Evolutionary conservation across 768 basidiomycete genomes (phyloP).

Genomic region (Russula dissimulans): DNA sequence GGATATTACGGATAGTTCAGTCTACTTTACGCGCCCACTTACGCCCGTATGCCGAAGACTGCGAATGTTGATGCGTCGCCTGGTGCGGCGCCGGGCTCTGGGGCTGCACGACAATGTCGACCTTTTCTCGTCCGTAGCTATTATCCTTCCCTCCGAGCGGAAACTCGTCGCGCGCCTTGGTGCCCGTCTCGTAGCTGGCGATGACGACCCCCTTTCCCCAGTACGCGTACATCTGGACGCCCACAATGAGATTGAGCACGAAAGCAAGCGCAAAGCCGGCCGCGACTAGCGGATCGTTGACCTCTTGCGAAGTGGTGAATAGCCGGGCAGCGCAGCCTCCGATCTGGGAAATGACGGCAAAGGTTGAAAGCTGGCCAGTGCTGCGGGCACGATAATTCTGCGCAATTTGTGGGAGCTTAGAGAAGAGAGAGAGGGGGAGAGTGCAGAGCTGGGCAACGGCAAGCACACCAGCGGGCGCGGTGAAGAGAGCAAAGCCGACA

Average conservation of each 20-base stretch:
- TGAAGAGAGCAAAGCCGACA: conserved; percentile 35
- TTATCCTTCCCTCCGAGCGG: conserved; percentile 14
- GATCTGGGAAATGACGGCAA: conserved; percentile 84
- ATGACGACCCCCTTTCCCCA: conserved; percentile 47
- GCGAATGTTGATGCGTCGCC: conserved; percentile 33
- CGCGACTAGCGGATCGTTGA: conserved; percentile 70
- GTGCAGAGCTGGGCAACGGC: conserved; percentile 74
- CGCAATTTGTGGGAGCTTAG: conserved; percentile 89
- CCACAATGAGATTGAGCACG: conserved; percentile 73
- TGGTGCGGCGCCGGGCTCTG: conserved; percentile 30
- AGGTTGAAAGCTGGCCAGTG: conserved; percentile 90
- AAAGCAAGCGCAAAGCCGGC: conserved; percentile 83
- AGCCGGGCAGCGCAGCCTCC: conserved; percentile 84
- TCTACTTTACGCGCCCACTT: conserved; percentile 73
- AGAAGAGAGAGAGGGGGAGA: conserved; percentile 84
- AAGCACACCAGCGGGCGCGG: conserved; percentile 41
- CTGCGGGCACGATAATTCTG: conserved; percentile 67
- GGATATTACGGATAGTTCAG: conserved; percentile 24
- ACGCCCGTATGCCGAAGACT: conserved; percentile 37
- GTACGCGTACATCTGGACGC: conserved; percentile 76
- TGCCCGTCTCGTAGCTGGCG: conserved; percentile 15
- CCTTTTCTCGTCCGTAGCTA: conserved; percentile 21
- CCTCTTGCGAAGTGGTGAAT: conserved; percentile 88
- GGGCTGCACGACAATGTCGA: conserved; percentile 38
- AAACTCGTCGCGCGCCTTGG: conserved; percentile 20